Base-by-base conservation (phyloP, 768 basidiomycete species). In the Glaciozyma antarctica region DNA sequence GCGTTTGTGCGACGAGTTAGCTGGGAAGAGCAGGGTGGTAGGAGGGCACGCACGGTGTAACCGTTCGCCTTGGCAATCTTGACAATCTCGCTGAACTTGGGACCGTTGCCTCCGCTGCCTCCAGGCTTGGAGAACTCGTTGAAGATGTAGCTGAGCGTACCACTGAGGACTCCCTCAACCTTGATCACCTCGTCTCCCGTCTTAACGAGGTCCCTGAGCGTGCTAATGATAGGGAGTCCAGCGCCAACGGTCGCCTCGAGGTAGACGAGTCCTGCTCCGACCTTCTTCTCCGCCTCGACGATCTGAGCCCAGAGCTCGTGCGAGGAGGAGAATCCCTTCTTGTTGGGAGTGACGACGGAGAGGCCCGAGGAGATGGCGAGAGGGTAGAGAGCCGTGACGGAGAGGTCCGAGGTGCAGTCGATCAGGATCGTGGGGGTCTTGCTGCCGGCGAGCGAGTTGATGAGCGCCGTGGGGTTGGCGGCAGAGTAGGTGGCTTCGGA, bases 91-190 rank as follows among this genome's bases (percentile, higher is more conserved):
- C 91, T 94, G 78, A 99, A 98, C 71, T 76, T 78, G 62, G 76
- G 71, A 6, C 61, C 76, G 60, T 75, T 70, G n/a, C 62, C 60
- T 13, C 48, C 63, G 19, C 38, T 57, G 2, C 60, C 34, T 57
- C 82, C 82, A 7, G 84, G 78, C 54, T 82, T 81, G 3, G 88
- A 86, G 79, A 92, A 90, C 68, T 91, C 85, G 79, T 98, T 98
- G 82, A 99, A 99, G 79, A 99, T 98, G 79, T 98, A 99, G 75
- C 88, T 90, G 81, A 99, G 84, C 4, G 95, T 99, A 13, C 95
- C 95, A 7, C 89, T 92, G 77, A 99, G 90, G 26, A 98, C 95
- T 47, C 95, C 95, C 77, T 99, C 95, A 70, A 98, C 89, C 80
- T 90, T 94, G 73, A 79, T 59, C 66, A 88, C 88, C 80, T 89